Evolutionary conservation across 179 eudicot genomes (phyloP).

Genomic region (Beta corolliflora): DNA sequence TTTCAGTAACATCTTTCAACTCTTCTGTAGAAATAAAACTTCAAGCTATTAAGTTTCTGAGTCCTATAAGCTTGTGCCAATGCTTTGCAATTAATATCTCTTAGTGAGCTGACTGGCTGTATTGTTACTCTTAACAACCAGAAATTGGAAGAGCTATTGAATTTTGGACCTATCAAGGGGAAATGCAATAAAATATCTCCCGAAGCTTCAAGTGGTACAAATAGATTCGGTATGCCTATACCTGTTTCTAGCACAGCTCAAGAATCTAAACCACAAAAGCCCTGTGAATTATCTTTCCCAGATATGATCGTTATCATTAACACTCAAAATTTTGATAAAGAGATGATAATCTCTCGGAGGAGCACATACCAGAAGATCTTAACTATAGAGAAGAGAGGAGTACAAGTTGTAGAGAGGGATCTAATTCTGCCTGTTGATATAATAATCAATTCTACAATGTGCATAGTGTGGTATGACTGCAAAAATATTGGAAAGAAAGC

Average conservation of each 20-base stretch:
- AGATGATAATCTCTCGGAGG: slow-evolving; percentile 94
- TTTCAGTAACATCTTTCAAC: neutral
- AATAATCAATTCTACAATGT: slow-evolving; percentile 61
- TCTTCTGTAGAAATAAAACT: neutral
- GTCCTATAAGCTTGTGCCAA: slow-evolving; percentile 4
- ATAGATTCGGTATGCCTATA: slow-evolving; percentile 26
- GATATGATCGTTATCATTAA: slow-evolving; percentile 64
- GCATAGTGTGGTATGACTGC: slow-evolving; percentile 91
- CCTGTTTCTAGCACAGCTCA: slow-evolving; percentile 34
- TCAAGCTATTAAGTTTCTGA: neutral
- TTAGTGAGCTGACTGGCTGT: slow-evolving; percentile 17
- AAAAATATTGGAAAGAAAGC: slow-evolving; percentile 74
- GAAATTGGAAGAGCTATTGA: slow-evolving; percentile 57
- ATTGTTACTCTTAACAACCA: slow-evolving; percentile 32
- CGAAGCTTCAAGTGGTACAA: slow-evolving; percentile 37
- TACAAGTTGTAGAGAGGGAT: slow-evolving; percentile 89
- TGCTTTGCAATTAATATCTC: slow-evolving; percentile 21
- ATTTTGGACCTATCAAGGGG: slow-evolving; percentile 47
- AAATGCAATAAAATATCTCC: slow-evolving; percentile 33
- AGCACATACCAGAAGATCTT: slow-evolving; percentile 89
- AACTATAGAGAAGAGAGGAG: slow-evolving; percentile 78
- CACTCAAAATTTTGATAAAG: slow-evolving; percentile 73
- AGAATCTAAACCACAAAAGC: slow-evolving; percentile 35
- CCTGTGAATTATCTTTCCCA: slow-evolving; percentile 41
- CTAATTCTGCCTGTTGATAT: slow-evolving; percentile 74